These are phyloP conservation scores for Globisporangium viniferum DNA, from an alignment of 352 stramenopile genomes.

Conservation along the genomic window DNA sequence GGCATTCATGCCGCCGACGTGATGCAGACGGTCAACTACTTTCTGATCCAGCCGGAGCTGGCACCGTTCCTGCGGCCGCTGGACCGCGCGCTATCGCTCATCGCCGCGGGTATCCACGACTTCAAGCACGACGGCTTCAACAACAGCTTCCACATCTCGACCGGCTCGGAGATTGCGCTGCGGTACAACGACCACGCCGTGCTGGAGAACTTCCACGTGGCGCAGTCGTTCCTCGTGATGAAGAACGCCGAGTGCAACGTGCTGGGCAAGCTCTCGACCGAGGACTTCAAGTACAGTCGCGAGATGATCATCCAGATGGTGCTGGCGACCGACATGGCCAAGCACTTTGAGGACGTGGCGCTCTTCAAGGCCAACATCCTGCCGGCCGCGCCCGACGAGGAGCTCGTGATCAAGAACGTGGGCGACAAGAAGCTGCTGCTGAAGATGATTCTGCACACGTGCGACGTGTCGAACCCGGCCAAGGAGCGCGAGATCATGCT, in stretches of 20 bases:
- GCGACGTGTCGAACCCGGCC: conserved; percentile 94
- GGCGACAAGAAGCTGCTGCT: conserved; percentile 87
- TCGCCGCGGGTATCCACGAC: conserved; percentile 85
- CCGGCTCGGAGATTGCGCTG: conserved; percentile 81
- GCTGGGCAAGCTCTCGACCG: conserved; percentile 59
- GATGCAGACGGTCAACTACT: conserved; percentile 87
- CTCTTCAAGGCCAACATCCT: conserved; percentile 89
- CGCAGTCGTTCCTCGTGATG: conserved; percentile 89
- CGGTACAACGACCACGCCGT: conserved; percentile 89
- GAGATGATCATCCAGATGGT: conserved; percentile 92
- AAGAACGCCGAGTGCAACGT: conserved; percentile 85
- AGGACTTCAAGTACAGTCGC: conserved; percentile 84
- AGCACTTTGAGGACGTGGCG: conserved; percentile 86
- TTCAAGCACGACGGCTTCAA: conserved; percentile 91
- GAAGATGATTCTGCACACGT: conserved; percentile 90
- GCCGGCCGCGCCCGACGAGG: conserved; percentile 43
- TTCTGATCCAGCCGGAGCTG: conserved; percentile 74
- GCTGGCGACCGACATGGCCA: conserved; percentile 88
- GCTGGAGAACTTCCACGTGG: conserved; percentile 88
- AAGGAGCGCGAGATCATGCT: conserved; percentile 88
- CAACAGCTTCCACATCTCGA: conserved; percentile 88
- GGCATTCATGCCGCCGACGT: conserved; percentile 87
- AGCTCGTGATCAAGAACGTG: conserved; percentile 76
- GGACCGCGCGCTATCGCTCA: conserved; percentile 66
- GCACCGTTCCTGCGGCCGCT: conserved; percentile 69